A percentile compares a stretch with the other conserved stretches of the same genome.
Evolutionary conservation across 345 rosid genomes (phyloP).

Genomic region (Cardamine chenopodiifolia): DNA sequence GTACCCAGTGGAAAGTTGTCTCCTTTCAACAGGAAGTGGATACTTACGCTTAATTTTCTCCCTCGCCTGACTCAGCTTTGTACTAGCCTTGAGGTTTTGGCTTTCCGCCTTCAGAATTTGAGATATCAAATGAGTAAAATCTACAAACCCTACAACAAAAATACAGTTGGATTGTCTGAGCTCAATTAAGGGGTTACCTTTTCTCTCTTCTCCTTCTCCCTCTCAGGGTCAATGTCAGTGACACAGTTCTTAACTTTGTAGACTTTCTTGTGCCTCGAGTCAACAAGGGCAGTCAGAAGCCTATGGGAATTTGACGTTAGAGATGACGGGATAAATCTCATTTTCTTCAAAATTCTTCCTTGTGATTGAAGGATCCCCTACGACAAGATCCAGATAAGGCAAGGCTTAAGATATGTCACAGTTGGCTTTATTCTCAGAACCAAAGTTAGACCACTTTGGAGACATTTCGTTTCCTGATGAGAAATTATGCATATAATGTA

Average conservation of each 20-base stretch:
- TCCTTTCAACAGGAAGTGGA: slow-evolving; percentile 64
- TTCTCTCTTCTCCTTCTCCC: slow-evolving; percentile 96
- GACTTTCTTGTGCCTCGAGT: slow-evolving; percentile 81
- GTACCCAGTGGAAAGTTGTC: slow-evolving; percentile 90
- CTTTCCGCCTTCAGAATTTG: slow-evolving; percentile 69
- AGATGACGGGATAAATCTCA: slow-evolving; percentile 96
- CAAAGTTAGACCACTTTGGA: neutral
- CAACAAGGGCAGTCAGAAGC: slow-evolving; percentile 93
- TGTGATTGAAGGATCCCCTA: slow-evolving; percentile 99
- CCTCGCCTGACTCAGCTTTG: slow-evolving; percentile 81
- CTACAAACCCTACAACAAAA: slow-evolving; percentile 6
- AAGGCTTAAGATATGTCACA: slow-evolving; percentile 11
- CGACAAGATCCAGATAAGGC: slow-evolving; percentile 33
- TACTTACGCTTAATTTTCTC: slow-evolving; percentile 90
- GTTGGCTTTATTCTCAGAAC: slow-evolving; percentile 7
- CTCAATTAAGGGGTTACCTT: slow-evolving; percentile 57
- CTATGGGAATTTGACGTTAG: slow-evolving; percentile 89
- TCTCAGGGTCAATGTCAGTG: slow-evolving; percentile 99
- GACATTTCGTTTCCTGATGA: neutral
- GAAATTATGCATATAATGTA: neutral
- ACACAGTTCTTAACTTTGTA: slow-evolving; percentile 93
- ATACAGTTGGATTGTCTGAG: neutral
- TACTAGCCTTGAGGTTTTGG: slow-evolving; percentile 88
- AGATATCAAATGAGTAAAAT: slow-evolving; percentile 19
- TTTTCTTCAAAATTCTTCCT: slow-evolving; percentile 89